Evolutionary conservation across 75 land plant species (phyloP), one percentile per base, ranked within the genome.

Genomic region (Cryptomeria japonica): DNA sequence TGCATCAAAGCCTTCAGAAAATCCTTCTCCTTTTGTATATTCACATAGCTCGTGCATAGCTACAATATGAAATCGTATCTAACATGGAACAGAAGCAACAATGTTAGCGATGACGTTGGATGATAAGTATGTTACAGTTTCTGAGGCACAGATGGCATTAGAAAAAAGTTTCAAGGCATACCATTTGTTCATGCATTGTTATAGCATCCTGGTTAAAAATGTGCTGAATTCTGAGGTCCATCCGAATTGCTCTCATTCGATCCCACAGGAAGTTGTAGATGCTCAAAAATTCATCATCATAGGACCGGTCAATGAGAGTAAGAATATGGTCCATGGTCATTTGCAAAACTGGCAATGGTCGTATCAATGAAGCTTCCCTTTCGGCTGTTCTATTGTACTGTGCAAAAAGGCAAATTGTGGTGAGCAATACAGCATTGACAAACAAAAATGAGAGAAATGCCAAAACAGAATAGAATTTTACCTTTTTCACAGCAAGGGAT

Each of bases 1-100:
- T 14, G 99, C 99, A 95, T 98, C 99, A 93, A 98, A 98, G n/a
- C 99, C 99, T 90, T 98, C 99, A 38, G 93, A 90, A 46, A 98
- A 96, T 72, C 99, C 99, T 86, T 97, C 99, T 73, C 99, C 99
- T 89, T 95, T 97, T 36, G 94, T 85, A 89, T 93, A 95, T 89
- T 98, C 96, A 88, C 99, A 98, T 49, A 98, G 91, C 88, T 98
- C 99, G 89, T 98, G 99, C 99, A 98, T 98, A 36, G 99, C 99
- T 76, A 98, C 90, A 32, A 98, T 95, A 89, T 98, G 99, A 68
- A 98, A 93, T 83, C 99, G 93, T 88, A 98, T 98, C 99, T 98
- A 93, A 84, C 14, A 87, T 1, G 19, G 44, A 90, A 61, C 64
- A 86, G 32, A 42, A 88, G 72, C 72, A 53, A 14, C 51, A 82